Evolutionary conservation across 1,284 basidiomycete species (phyloP), one percentile per base, ranked within the genome.

Genomic region (Ceratobasidium sp.): DNA sequence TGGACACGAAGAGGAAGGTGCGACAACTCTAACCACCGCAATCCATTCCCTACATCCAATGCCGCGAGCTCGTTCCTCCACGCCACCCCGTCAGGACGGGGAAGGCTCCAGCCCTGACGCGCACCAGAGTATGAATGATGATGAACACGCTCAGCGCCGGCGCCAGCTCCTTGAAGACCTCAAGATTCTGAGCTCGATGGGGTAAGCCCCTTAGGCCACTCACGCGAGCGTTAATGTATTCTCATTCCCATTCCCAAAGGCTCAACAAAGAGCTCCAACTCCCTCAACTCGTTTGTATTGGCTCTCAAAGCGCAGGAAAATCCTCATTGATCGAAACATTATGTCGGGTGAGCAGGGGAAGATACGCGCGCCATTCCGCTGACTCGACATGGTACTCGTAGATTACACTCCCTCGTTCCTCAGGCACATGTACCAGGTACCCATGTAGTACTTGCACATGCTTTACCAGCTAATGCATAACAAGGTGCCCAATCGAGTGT

Each of bases 151-250:
- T 4, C 40, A 38, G 15, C 42, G 29, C 27, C 56, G 56, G 10
- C 56, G 56, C 56, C 42, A 60, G 29, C 29, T 60, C 6, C 42
- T 60, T 15, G 56, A 60, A 22, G 43, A 38, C 15, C 42, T 60
- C 13, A 43, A 47, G 40, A 34, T 42, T 12, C 56, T 60, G 12
- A 38, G 56, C n/a, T 38, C 56, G n/a, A 45, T 60, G 56, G 56
- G 56, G 56, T 60, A 12, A 34, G 40, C 32, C 13, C 35, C 22
- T 38, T 38, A 8, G 8, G 17, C 53, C 4, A 13, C 20, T 22
- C 20, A 27, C 27, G n/a, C n/a, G 50, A 31, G 38, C 38, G 17
- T 8, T 52, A 22, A 27, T 29, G 4, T 31, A 31, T 10, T 10
- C 22, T 12, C 27, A 22, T 52, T 27, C 4, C 50, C 25, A 22